phyloP scores from a whole-genome alignment of 208 protist genomes.

The Zelonia costaricensis region DNA sequence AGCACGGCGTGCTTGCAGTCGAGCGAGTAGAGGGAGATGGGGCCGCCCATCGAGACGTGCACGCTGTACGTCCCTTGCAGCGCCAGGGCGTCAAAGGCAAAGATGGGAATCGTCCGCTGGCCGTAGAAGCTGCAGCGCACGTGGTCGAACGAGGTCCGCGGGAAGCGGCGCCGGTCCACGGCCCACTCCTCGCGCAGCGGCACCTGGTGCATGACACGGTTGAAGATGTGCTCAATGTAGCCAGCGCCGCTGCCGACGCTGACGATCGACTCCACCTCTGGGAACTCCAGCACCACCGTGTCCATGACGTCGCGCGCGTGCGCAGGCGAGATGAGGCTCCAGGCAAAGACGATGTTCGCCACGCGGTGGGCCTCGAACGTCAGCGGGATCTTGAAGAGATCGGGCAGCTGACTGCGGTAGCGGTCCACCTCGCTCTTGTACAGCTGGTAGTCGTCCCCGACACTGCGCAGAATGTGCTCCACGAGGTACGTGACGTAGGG shows the following conservation, averaged over 20 bases:
- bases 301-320: constrained; percentile 76
- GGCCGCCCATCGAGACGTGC: constrained; percentile 76
- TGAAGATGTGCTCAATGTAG: constrained; percentile 91
- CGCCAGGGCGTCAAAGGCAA: constrained; percentile 83
- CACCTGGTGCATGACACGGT: constrained; percentile 73
- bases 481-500: constrained; percentile 85
- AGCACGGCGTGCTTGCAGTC: constrained; percentile 66
- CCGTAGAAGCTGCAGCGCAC: constrained; percentile 57
- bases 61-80: constrained; percentile 80
- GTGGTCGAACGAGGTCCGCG: constrained; percentile 64
- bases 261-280: constrained; percentile 59
- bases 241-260: constrained; percentile 83
- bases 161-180: constrained; percentile 32
- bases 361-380: constrained; percentile 86
- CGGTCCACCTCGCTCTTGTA: constrained; percentile 82
- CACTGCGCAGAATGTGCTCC: constrained; percentile 47
- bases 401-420: constrained; percentile 61
- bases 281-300: constrained; percentile 44
- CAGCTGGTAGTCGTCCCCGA: constrained; percentile 85
- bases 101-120: constrained; percentile 57
- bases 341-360: constrained; percentile 76
- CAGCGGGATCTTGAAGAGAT: constrained; percentile 82
- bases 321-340: constrained; percentile 78
- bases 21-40: constrained; percentile 74
- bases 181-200: constrained; percentile 32